phyloP scores from a whole-genome alignment of 1,284 basidiomycete species.

The Gymnopus androsaceus region DNA sequence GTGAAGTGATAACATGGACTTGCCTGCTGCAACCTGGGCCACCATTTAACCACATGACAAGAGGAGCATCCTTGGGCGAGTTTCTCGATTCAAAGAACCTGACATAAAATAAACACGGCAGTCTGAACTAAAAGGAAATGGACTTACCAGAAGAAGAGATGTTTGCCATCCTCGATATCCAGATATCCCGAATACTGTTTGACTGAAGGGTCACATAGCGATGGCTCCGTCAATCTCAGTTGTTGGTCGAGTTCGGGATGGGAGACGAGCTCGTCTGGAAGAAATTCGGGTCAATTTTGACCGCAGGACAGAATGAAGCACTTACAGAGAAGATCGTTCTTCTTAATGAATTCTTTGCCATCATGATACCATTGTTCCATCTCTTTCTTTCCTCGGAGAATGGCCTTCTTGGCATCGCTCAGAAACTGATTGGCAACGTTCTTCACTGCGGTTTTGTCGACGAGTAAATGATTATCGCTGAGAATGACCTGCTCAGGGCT shows the following conservation, averaged over 20 bases:
- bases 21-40: constrained; percentile 79
- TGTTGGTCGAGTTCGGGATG: constrained; percentile 75
- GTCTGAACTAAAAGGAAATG: neutral
- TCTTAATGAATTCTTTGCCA: constrained; percentile 66
- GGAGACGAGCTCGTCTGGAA: constrained; percentile 71
- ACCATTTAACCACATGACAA: constrained; percentile 90
- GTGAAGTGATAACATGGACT: neutral
- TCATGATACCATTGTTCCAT: constrained; percentile 55
- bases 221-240: constrained; percentile 72
- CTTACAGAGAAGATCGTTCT: constrained; percentile 64
- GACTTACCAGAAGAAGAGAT: constrained; percentile 83
- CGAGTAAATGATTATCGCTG: neutral
- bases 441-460: constrained; percentile 2
- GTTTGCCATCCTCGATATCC: constrained; percentile 83
- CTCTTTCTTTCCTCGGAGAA: constrained; percentile 47
- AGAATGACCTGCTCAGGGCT: constrained; percentile 16
- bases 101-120: neutral
- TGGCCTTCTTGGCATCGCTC: constrained; percentile 42
- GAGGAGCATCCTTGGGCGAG: constrained; percentile 73
- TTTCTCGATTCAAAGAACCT: constrained; percentile 86
- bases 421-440: constrained; percentile 33
- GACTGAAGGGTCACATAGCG: constrained; percentile 80
- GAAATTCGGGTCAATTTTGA: constrained; percentile 9
- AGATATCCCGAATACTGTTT: constrained; percentile 90
- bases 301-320: constrained; percentile 12